Conservation (phyloP, 2,329 filamentous ascomycete genomes). For the Teratosphaeria zuluensis region DNA sequence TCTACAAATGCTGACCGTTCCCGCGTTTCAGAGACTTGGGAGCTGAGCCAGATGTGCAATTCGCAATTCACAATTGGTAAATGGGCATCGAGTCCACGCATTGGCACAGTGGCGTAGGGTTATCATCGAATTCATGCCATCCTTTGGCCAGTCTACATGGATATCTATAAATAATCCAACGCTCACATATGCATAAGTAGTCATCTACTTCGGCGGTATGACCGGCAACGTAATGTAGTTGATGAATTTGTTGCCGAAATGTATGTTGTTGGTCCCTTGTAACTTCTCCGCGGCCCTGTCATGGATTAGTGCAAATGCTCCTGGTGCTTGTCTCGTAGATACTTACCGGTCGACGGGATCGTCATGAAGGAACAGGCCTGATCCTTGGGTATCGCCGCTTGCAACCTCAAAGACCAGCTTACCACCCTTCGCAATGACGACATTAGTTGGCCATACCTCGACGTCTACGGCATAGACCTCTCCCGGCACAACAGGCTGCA, state of each 20-base stretch:
- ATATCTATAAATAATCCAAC: slow-evolving; percentile 6
- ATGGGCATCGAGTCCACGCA: slow-evolving; percentile 40
- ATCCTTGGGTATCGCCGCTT: slow-evolving; percentile 50
- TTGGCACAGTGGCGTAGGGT: slow-evolving; percentile 30
- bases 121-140: slow-evolving; percentile 54
- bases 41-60: slow-evolving; percentile 4
- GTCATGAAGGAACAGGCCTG: slow-evolving; percentile 40
- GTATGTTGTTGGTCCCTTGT: slow-evolving; percentile 43
- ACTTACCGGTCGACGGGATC: neutral
- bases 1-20: slow-evolving; percentile 51
- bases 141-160: slow-evolving; percentile 46
- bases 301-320: slow-evolving; percentile 30
- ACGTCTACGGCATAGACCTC: slow-evolving; percentile 52
- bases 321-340: slow-evolving; percentile 44
- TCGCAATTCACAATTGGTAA: slow-evolving; percentile 6
- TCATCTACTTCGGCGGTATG: slow-evolving; percentile 33
- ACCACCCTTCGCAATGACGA: slow-evolving; percentile 44
- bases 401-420: slow-evolving; percentile 47
- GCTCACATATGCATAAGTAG: neutral
- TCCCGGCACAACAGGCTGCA: slow-evolving; percentile 43
- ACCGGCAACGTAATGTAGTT: slow-evolving; percentile 48
- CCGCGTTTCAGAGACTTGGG: slow-evolving; percentile 2
- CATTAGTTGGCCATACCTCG: slow-evolving; percentile 57
- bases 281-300: slow-evolving; percentile 42
- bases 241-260: slow-evolving; percentile 39